Evolutionary conservation across 2,329 filamentous ascomycete genomes (phyloP).

Genomic region (Herpotrichia juniperi): DNA sequence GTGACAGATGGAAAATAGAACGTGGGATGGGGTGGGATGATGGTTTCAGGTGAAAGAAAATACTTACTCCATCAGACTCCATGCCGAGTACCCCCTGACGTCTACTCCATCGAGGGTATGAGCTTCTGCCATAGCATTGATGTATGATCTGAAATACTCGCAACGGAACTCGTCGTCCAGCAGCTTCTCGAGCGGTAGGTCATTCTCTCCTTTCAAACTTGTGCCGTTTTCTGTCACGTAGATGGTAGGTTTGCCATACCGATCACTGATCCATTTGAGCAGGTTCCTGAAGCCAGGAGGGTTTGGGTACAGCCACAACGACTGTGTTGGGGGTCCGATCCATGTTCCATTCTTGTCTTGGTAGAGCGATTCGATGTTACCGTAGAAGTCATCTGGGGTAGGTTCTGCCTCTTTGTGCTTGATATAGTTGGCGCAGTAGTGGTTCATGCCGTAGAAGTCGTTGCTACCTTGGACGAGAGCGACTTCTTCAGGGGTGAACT

Average conservation of each 20-base stretch:
- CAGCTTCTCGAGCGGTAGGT: conserved; percentile 71
- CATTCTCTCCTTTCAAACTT: conserved; percentile 81
- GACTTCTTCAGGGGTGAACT: conserved; percentile 73
- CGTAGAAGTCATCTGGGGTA: conserved; percentile 70
- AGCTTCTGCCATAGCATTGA: conserved; percentile 77
- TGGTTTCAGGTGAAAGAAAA: conserved; percentile 5
- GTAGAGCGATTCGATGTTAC: conserved; percentile 76
- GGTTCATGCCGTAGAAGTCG: conserved; percentile 95
- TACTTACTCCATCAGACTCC: conserved; percentile 82
- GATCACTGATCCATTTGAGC: conserved; percentile 62
- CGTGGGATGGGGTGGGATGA: conserved; percentile 15
- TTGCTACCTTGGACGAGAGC: conserved; percentile 83
- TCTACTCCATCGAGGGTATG: conserved; percentile 75
- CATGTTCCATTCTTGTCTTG: conserved; percentile 73
- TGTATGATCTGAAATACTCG: conserved; percentile 79
- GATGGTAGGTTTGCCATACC: conserved; percentile 78
- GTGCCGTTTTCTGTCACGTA: conserved; percentile 92
- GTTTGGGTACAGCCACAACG: conserved; percentile 78
- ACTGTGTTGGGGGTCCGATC: conserved; percentile 84
- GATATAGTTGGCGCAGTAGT: conserved; percentile 90
- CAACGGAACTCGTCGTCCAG: conserved; percentile 82
- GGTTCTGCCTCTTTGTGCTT: conserved; percentile 70
- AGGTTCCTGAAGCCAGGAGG: conserved; percentile 78
- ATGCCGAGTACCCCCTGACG: conserved; percentile 81
- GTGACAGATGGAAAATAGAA: conserved; percentile 2